Evolutionary conservation across 129 eudicot genomes (phyloP), one percentile per base, ranked within the genome.

Genomic region (Helianthus tuberosus): DNA sequence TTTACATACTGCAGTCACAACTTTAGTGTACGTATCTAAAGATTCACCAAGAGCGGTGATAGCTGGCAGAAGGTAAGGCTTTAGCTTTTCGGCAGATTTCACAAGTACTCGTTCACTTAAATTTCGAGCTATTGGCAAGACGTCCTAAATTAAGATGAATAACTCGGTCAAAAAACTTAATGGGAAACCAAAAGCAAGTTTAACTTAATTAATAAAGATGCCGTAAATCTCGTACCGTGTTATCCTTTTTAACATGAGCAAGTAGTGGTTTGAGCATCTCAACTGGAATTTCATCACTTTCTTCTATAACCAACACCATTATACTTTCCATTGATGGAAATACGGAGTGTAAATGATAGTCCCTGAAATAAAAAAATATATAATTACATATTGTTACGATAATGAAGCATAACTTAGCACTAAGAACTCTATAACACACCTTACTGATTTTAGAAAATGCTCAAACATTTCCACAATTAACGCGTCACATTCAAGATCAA

Each of bases 401-500:
- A 39, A 27, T 3, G 8, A 15, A 64, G 50, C 23, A 39, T 3
- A 41, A 71, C 29, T 32, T 48, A 54, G 17, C 69, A 61, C 68
- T 35, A 12, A 66, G 16, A 20, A 79, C 5, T 46, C 11, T 29
- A 74, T 29, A 25, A 4, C 81, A 51, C 85, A 93, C 98, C 96
- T 81, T 73, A 89, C 86, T 9, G 90, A 59, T 78, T 74, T 82
- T 27, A 93, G 69, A 59, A 93, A 93, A 79, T 85, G 89, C 43
- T 84, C 87, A 74, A 93, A 93, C 96, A 93, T 93, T 77, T 90
- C 85, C 15, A 69, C 49, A 69, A 93, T 87, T 70, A 90, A 74
- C 38, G 9, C 85, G n/a, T 90, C 96, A 67, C 96, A 92, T 79
- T 92, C 98, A 52, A 92, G 84, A 81, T 92, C 98, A 77, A 92